Evolutionary conservation across 2,329 filamentous ascomycete species (phyloP).

Genomic region (Penicillium concentricum): DNA sequence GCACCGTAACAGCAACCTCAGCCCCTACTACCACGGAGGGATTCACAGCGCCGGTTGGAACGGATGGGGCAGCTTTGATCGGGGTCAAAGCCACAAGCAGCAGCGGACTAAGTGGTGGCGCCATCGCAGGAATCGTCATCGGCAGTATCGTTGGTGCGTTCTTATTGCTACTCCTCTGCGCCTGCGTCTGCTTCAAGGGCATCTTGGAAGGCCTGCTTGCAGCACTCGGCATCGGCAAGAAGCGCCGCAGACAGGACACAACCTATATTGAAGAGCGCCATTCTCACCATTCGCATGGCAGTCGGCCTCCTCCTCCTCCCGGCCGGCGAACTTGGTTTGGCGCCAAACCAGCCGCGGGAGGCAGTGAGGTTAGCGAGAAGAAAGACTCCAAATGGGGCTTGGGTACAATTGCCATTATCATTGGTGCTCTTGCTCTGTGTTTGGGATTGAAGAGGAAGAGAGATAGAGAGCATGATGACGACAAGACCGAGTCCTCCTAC

Average conservation of each 20-base stretch:
- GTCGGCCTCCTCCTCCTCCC: conserved; percentile 25
- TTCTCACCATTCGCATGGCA: conserved; percentile 34
- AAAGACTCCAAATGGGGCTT: conserved; percentile 37
- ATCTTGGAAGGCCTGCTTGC: conserved; percentile 41
- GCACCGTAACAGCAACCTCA: conserved; percentile 45
- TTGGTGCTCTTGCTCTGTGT: conserved; percentile 46
- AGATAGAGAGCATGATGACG: conserved; percentile 36
- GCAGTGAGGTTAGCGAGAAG: conserved; percentile 33
- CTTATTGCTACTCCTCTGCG: conserved; percentile 46
- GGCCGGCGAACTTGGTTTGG: conserved; percentile 44
- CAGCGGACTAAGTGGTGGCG: conserved; percentile 48
- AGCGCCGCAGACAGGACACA: conserved; percentile 38
- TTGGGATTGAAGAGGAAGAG: conserved; percentile 46
- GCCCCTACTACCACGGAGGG: conserved; percentile 44
- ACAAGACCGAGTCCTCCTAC: conserved; percentile 41
- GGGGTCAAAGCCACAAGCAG: conserved; percentile 30
- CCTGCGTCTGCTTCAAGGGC: conserved; percentile 45
- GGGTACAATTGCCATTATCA: conserved; percentile 43
- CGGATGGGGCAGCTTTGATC: conserved; percentile 40
- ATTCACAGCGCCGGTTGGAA: conserved; percentile 47
- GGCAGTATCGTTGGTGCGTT: conserved; percentile 48
- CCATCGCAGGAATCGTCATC: conserved; percentile 54
- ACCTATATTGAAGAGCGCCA: conserved; percentile 43
- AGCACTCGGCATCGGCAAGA: conserved; percentile 43
- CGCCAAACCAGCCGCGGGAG: conserved; percentile 32